Percentiles rank a stretch among this genome's conserved stretches.
Conservation (phyloP, 768 basidiomycete species). For the Macrolepiota albuminosa region DNA sequence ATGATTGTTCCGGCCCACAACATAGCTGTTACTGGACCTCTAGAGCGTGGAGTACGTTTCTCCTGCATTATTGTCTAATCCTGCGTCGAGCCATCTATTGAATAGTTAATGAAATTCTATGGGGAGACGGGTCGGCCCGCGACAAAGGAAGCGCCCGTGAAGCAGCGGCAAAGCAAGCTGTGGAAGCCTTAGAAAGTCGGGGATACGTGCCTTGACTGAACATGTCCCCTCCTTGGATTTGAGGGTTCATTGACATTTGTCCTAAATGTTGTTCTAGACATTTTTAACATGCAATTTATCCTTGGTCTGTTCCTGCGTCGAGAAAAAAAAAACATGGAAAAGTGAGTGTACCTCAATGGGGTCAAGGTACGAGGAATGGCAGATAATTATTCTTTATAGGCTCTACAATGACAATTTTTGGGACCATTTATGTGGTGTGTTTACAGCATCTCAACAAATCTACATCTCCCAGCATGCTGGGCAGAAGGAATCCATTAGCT, state of each 20-base stretch:
- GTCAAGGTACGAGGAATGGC: too few relatives aligned
- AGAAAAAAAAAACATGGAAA: too few relatives aligned
- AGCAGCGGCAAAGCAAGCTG: conserved; percentile 4
- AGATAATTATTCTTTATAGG: too few relatives aligned
- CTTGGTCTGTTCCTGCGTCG: too few relatives aligned
- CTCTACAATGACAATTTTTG: too few relatives aligned
- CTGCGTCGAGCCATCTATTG: background rate
- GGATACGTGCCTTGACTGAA: background rate
- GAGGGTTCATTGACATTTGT: background rate
- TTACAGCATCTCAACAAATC: too few relatives aligned
- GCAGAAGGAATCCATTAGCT: too few relatives aligned
- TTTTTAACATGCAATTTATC: too few relatives aligned
- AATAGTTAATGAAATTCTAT: conserved; percentile 1
- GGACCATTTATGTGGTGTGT: too few relatives aligned
- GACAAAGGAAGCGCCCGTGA: conserved; percentile 8
- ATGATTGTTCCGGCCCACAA: background rate
- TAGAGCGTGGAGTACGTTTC: background rate
- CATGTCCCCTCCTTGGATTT: background rate
- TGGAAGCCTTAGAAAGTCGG: conserved; percentile 1
- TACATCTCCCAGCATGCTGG: too few relatives aligned
- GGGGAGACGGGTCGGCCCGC: background rate
- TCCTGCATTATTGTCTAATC: background rate
- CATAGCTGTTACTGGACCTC: conserved; percentile 4
- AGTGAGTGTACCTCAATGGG: background rate
- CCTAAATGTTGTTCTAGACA: background rate